Percentiles rank a stretch among this genome's conserved stretches.
Evolutionary conservation across 768 basidiomycete genomes (phyloP).

Genomic region (Agaricus sinodeliciosus): DNA sequence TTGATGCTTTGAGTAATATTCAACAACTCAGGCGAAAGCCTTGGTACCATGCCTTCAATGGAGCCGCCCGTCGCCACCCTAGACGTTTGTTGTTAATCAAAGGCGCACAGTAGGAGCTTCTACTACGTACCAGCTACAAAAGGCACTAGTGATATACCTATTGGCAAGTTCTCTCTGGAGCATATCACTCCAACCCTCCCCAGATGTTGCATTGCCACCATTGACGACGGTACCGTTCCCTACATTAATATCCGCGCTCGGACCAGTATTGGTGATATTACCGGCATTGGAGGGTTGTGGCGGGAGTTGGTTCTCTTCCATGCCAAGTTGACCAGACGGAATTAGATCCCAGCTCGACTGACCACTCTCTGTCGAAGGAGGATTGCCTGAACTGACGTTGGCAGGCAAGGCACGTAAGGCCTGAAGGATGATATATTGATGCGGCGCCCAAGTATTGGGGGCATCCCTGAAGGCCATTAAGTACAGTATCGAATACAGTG

Average conservation of each 20-base stretch:
- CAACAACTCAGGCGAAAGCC: conserved; percentile 62
- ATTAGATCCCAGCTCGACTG: conserved; percentile 63
- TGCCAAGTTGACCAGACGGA: conserved; percentile 73
- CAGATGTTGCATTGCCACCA: conserved; percentile 52
- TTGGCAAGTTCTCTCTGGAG: conserved; percentile 75
- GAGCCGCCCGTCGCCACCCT: conserved; percentile 88
- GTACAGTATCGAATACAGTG: background rate
- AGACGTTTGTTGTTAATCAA: conserved; percentile 1
- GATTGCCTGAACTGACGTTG: conserved; percentile 51
- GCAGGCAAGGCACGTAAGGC: conserved; percentile 71
- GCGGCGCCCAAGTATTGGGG: conserved; percentile 87
- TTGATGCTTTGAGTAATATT: conserved; percentile 59
- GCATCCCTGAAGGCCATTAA: conserved; percentile 48
- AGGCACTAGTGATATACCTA: conserved; percentile 72
- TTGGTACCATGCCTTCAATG: conserved; percentile 61
- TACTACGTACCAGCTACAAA: conserved; percentile 78
- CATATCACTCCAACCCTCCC: conserved; percentile 60
- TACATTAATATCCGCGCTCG: conserved; percentile 55
- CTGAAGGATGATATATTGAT: conserved; percentile 73
- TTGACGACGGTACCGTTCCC: conserved; percentile 51
- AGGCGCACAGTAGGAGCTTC: background rate
- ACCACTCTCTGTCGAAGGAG: conserved; percentile 44
- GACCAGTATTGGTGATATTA: conserved; percentile 47
- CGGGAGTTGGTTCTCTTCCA: conserved; percentile 66
- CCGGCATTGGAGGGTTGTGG: conserved; percentile 40